Base-by-base conservation (phyloP, 305 asterid genomes). In the Plantago coronopus region DNA sequence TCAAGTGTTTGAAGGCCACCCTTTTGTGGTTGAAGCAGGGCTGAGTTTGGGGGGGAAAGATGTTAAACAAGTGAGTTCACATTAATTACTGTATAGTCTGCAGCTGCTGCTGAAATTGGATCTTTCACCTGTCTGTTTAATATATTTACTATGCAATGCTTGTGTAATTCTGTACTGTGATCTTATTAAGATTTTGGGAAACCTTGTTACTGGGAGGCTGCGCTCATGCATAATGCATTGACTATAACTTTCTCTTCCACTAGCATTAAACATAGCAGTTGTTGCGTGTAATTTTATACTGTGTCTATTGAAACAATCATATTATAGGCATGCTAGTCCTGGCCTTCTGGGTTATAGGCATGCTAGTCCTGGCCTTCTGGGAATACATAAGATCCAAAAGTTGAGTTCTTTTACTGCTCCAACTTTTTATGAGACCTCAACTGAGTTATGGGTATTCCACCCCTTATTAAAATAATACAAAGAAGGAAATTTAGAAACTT, bases 1-100 rank as follows among this genome's bases (percentile, higher is more conserved):
- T 67, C 97, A 89, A 75, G 97, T 89, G 75, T 89, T 89, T 63
- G 97, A 89, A 77, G 97, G 97, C 70, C 97, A 89, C 69, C 97
- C 97, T 43, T 89, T 89, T 74, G 72, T 89, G 44, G 97, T 89
- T 69, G 97, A 89, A 83, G 93, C 97, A 65, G 97, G 97, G 59
- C 88, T 89, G 57, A 89, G 97, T 79, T 65, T 89, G 71, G 95
- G 97, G 38, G 97, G 97, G 64, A 89, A 87, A 77, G 90, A 89
- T 69, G 97, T 89, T 64, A 89, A 89, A 74, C 95, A 84, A 42
- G 97, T 89, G 74, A 85, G 91, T 38, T 75, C 54, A 38, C 67
- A 44, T 61, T 57, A 17, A 59, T 58, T 49, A 50, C 37, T 61
- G 34, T 78, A 20, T 19, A 44, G 13, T 49, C 18, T 49, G 48